Conservation (phyloP, 2,329 filamentous ascomycete species). For the Thermoascus crustaceus region DNA sequence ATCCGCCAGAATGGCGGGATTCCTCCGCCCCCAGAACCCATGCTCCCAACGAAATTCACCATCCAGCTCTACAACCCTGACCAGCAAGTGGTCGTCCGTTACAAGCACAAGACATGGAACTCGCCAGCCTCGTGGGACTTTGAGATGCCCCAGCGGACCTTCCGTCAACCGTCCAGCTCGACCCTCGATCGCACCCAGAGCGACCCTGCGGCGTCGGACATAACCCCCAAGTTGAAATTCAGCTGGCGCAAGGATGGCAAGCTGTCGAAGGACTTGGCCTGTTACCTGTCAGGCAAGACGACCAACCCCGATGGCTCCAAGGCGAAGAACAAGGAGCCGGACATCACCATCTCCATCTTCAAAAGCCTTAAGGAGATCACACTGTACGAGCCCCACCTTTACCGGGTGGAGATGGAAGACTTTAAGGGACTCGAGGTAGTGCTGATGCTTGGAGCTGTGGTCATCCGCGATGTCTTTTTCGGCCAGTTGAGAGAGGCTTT, state of each 20-base stretch:
- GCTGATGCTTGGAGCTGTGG: conserved; percentile 53
- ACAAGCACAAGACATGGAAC: conserved; percentile 68
- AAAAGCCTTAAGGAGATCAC: conserved; percentile 68
- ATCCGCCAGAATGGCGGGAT: conserved; percentile 61
- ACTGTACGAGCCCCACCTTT: conserved; percentile 87
- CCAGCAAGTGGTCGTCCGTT: conserved; percentile 62
- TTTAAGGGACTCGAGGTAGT: conserved; percentile 86
- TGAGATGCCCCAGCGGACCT: conserved; percentile 78
- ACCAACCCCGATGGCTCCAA: conserved; percentile 54
- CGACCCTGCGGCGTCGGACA: conserved; percentile 48
- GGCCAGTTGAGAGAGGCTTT: conserved; percentile 64
- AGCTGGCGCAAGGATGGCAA: conserved; percentile 85
- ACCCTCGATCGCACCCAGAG: conserved; percentile 65
- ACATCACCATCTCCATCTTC: conserved; percentile 90
- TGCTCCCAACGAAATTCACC: conserved; percentile 69
- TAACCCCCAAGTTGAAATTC: conserved; percentile 69
- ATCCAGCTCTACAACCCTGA: conserved; percentile 92
- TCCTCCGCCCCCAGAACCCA: conserved; percentile 58
- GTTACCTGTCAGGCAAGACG: conserved; percentile 73
- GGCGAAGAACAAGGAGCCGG: conserved; percentile 78
- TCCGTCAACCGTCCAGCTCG: conserved; percentile 70
- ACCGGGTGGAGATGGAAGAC: conserved; percentile 85
- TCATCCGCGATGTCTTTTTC: conserved; percentile 56
- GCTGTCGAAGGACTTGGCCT: conserved; percentile 78
- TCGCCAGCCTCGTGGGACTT: conserved; percentile 81